Evolutionary conservation across 139 green algal species (phyloP).

Genomic region (Closterium sp.): DNA sequence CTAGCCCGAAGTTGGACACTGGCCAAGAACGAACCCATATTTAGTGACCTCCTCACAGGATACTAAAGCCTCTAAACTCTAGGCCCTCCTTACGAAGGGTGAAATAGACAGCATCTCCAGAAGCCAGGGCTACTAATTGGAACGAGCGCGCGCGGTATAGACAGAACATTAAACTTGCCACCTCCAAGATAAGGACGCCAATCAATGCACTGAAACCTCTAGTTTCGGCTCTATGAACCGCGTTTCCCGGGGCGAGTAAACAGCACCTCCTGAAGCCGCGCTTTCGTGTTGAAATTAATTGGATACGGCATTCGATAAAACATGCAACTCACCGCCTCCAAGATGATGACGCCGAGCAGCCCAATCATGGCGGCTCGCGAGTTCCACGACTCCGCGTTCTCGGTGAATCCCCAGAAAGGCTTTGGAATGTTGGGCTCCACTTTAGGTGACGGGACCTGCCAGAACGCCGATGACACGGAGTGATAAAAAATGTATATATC

Average conservation of each 20-base stretch:
- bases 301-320: neutral
- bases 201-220: no score
- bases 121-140: no score
- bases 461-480: neutral
- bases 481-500: neutral
- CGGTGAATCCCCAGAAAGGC: conserved; percentile 41
- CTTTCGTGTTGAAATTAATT: neutral
- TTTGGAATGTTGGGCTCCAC: conserved; percentile 33
- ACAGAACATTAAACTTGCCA: no score
- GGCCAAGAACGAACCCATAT: no score
- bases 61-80: no score
- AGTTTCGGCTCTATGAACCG: no score
- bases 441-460: conserved; percentile 25
- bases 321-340: conserved; percentile 37
- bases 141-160: no score
- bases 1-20: no score
- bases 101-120: no score
- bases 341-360: conserved; percentile 28
- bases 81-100: no score
- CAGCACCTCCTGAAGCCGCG: neutral
- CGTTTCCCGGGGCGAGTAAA: neutral
- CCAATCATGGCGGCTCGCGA: conserved; percentile 48
- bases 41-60: no score
- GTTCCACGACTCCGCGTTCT: conserved; percentile 49
- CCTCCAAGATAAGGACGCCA: no score